Base-by-base conservation (phyloP, 441 rosid species). In the Adansonia madagascariensis region DNA sequence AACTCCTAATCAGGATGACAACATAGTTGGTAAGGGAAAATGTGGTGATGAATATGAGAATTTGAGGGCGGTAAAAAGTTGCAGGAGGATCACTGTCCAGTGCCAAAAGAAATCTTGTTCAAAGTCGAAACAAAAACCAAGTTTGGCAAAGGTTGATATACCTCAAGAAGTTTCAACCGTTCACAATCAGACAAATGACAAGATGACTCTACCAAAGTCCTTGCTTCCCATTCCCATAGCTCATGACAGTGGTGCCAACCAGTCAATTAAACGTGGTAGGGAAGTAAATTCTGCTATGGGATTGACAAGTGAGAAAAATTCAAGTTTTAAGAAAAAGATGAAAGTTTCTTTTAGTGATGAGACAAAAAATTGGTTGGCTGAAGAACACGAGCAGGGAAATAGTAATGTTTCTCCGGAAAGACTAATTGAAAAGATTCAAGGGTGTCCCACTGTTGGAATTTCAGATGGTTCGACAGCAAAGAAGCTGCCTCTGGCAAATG, bases 261-360 rank as follows among this genome's bases (percentile, higher is more conserved):
- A 52, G 75, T 4, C 75, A 22, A 55, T 78, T 71, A 85, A 75
- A 73, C 81, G 70, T 71, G 78, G 77, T 20, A 50, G 71, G 60
- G 76, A 81, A 79, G 79, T 39, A 76, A 84, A 73, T 43, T 81
- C 86, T 56, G 47, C 59, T 41, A 50, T 67, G 56, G 57, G 68
- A 57, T 80, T 78, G 44, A 85, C 79, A 61, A 65, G 75, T 12
- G 55, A 76, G 64, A 77, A 47, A 74, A 78, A 73, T 52, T 11
- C 44, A 10, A 77, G 69, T 70, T 53, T 71, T 65, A 75, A 66
- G 80, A 80, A 84, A 71, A 80, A 64, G 15, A 57, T 3, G 71
- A 79, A 77, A 81, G 85, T 84, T 85, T 73, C 80, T 27, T 73
- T 74, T 35, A 27, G n/a, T 50, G 79, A 67, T 43, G 78, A 81